phyloP scores from a whole-genome alignment of 2,329 filamentous ascomycete genomes.

The Neofusicoccum laricinum region DNA sequence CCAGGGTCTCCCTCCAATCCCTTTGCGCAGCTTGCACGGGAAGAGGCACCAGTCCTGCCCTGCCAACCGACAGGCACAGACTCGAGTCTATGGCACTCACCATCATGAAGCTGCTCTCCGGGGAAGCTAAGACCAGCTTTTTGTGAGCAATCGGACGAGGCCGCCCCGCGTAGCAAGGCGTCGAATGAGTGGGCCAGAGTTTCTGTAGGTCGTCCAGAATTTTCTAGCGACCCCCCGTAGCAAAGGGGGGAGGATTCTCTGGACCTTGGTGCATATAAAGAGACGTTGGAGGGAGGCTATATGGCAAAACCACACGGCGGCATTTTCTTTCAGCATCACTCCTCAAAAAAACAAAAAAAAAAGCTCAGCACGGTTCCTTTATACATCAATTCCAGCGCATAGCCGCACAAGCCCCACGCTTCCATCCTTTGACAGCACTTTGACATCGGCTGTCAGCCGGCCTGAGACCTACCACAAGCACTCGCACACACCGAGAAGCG shows the following conservation, averaged over 20 bases:
- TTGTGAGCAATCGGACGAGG: constrained; percentile 5
- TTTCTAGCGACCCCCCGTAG: background rate
- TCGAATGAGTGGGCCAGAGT: background rate
- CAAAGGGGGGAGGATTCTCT: background rate
- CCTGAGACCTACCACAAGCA: background rate
- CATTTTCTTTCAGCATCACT: background rate
- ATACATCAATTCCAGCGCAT: background rate
- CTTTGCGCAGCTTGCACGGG: background rate
- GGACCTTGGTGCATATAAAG: constrained; percentile 4
- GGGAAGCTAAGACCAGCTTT: background rate
- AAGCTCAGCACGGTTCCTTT: background rate
- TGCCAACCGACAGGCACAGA: background rate
- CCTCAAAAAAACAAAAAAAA: background rate
- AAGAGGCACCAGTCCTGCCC: background rate
- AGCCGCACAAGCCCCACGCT: background rate
- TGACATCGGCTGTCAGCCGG: background rate
- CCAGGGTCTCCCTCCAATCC: background rate
- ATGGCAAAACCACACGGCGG: background rate
- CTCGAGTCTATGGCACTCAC: background rate
- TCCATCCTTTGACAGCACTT: background rate
- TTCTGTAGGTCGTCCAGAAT: background rate
- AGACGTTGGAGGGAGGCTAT: background rate
- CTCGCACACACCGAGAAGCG: background rate
- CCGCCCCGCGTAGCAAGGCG: background rate
- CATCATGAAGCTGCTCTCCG: background rate